Percentiles rank a stretch among this genome's conserved stretches.
Conservation (phyloP, 176 grass and related monocot species). For the Zea luxurians region DNA sequence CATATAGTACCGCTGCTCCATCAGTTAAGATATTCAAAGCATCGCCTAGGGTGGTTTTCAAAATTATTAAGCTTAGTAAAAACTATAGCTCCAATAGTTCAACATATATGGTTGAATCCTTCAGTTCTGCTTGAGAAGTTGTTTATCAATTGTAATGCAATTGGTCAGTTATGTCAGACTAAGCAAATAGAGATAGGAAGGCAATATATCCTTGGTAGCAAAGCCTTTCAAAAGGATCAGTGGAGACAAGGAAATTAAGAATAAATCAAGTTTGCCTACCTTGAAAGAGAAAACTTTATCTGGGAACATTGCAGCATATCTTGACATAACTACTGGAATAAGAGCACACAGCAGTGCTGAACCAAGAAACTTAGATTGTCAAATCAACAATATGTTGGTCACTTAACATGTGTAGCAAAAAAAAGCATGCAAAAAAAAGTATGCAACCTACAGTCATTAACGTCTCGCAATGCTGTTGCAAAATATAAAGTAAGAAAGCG, state of each 20-base stretch:
- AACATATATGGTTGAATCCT: slow-evolving; percentile 18
- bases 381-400: slow-evolving; percentile 27
- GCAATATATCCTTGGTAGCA: background rate
- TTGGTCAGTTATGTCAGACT: background rate
- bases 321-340: slow-evolving; percentile 87
- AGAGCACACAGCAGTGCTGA: slow-evolving; percentile 91
- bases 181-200: background rate
- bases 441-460: slow-evolving; percentile 69
- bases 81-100: background rate
- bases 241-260: background rate
- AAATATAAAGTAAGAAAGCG: slow-evolving; percentile 72
- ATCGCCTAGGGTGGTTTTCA: background rate
- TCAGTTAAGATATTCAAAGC: background rate
- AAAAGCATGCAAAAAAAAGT: slow-evolving; percentile 14
- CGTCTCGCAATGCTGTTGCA: slow-evolving; percentile 58
- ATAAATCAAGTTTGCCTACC: slow-evolving; percentile 43
- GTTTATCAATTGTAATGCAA: background rate
- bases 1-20: background rate
- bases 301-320: slow-evolving; percentile 88
- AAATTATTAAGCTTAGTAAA: background rate
- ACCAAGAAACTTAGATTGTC: slow-evolving; percentile 41
- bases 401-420: slow-evolving; percentile 27
- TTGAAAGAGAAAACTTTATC: slow-evolving; percentile 91
- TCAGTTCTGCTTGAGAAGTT: background rate
- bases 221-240: background rate